Evolutionary conservation across 1,139 yeast genomes (phyloP), one percentile per base, ranked within the genome.

Genomic region (Petasospora rhodanensis): DNA sequence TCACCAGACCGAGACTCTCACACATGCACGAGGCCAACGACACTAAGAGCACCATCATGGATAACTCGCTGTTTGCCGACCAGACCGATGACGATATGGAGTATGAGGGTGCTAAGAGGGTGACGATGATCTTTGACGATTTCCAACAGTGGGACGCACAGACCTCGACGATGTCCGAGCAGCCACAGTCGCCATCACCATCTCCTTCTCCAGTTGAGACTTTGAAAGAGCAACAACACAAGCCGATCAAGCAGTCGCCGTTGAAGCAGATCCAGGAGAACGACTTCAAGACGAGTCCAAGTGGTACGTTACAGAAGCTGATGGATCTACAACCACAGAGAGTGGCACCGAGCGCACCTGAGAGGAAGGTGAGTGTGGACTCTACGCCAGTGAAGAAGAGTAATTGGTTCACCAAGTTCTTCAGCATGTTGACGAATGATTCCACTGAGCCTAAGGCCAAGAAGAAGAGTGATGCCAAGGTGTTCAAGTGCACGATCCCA

Each of bases 261-360:
- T 26, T 46, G 34, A 44, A 41, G 34, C 37, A 41, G 6, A 40
- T 42, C 14, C 51, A 44, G 26, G 38, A 41, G 14, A 41, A 37
- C 6, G 38, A 35, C 20, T 43, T 40, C 35, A 38, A 31, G 19
- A 12, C 36, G 10, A 31, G 32, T 21, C 22, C 42, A 6, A 40
- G 41, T 32, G 46, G 43, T 7, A 40, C 45, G 1, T 18, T 37
- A 9, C 37, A 29, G 33, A 31, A 32, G n/a, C n/a, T n/a, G 22
- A 20, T 14, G 10, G 35, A 31, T 9, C 25, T 41, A 9, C 21
- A 59, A 31, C 73, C 76, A 2, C 64, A 63, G 45, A 53, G 76
- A 43, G 59, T 49, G 22, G 76, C 76, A 3, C 76, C 76, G 11
- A 55, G 47, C 29, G 62, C 66, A 5, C 73, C 74, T 9, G 37